Conservation (phyloP, 1,284 basidiomycete species). For the Omphalotus olearius region DNA sequence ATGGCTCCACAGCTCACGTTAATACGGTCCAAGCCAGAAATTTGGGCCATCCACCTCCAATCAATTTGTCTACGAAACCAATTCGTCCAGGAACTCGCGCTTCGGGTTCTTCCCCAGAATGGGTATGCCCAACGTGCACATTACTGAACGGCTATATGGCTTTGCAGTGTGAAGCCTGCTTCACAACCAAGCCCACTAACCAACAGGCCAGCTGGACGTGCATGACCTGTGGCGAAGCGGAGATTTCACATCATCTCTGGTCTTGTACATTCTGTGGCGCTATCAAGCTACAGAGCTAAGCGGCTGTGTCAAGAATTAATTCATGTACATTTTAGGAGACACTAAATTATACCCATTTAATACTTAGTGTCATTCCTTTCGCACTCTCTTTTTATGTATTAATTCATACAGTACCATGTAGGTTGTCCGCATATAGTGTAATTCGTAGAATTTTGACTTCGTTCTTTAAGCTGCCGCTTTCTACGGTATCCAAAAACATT, state of each 20-base stretch:
- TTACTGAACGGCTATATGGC: constrained; percentile 51
- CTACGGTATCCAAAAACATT: constrained; percentile 14
- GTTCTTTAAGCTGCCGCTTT: constrained; percentile 12
- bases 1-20: not conserved
- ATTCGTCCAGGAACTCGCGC: constrained; percentile 2
- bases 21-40: not conserved
- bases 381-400: not conserved
- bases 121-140: constrained; percentile 74
- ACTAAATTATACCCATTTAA: no score
- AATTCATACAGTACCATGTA: constrained; percentile 1
- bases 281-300: constrained; percentile 49
- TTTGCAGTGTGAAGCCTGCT: constrained; percentile 63
- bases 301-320: no score
- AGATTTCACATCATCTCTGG: constrained; percentile 66
- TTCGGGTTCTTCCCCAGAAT: constrained; percentile 28
- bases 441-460: constrained; percentile 17
- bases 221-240: constrained; percentile 57
- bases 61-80: constrained; percentile 1
- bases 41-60: not conserved
- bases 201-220: constrained; percentile 59
- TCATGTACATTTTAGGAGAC: no score
- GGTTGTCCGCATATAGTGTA: constrained; percentile 9
- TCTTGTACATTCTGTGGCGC: constrained; percentile 69
- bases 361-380: not conserved
- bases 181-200: constrained; percentile 41